A percentile compares a stretch with the other conserved stretches of the same genome.
Evolutionary conservation across 129 eudicot genomes (phyloP).

Genomic region (Flaveria sonorensis): DNA sequence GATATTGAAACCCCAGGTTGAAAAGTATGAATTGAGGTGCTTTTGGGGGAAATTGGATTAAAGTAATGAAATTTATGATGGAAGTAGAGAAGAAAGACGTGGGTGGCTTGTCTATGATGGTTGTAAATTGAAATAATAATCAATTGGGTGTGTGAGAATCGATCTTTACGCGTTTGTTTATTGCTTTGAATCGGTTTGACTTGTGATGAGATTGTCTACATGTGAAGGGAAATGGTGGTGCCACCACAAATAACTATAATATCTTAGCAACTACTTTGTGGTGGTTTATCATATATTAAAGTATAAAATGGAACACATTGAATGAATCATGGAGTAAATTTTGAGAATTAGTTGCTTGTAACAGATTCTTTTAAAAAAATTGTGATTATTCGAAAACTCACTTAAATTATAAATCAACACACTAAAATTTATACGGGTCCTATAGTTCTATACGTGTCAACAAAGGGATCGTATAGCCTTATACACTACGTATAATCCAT

Average conservation of each 20-base stretch:
- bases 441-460: no score
- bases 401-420: no score
- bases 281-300: background rate
- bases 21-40: background rate
- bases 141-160: slow-evolving; percentile 14
- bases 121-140: background rate
- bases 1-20: slow-evolving; percentile 21
- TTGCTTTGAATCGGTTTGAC: slow-evolving; percentile 28
- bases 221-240: background rate
- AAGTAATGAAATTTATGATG: background rate
- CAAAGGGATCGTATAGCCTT: no score
- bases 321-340: background rate
- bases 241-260: background rate
- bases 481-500: no score
- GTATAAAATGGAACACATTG: background rate
- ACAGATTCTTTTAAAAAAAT: no score
- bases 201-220: background rate
- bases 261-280: background rate
- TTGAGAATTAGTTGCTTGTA: background rate
- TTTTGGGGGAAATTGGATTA: slow-evolving; percentile 13
- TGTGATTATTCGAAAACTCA: no score
- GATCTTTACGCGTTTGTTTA: slow-evolving; percentile 21
- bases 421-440: no score
- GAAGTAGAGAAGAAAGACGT: slow-evolving; percentile 35
- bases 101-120: slow-evolving; percentile 16